Conservation (phyloP, 2,329 filamentous ascomycete species). For the Incumbomyces delicatus region DNA sequence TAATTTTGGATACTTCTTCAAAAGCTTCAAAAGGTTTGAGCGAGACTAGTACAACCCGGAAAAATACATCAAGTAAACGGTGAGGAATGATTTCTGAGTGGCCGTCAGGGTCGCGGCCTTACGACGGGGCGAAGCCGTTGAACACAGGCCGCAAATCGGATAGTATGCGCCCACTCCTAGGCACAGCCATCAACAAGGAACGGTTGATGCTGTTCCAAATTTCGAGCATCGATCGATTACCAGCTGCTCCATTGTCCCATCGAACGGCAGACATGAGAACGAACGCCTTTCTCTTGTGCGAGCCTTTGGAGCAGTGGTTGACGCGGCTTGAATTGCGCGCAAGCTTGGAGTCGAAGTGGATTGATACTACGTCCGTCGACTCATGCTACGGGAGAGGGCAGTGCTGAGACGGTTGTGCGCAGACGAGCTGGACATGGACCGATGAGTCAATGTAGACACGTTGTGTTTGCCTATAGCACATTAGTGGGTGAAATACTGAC, state of each 20-base stretch:
- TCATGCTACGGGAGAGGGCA: slow-evolving; percentile 12
- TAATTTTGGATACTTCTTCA: too few relatives aligned
- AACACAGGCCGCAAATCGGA: too few relatives aligned
- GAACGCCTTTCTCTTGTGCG: background rate
- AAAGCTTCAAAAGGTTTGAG: too few relatives aligned
- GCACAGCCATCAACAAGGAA: too few relatives aligned
- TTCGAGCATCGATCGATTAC: background rate
- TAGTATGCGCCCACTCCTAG: too few relatives aligned
- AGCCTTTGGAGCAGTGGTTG: background rate
- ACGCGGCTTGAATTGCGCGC: background rate
- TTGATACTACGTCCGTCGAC: slow-evolving; percentile 5
- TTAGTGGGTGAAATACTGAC: background rate
- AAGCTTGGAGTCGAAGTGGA: background rate
- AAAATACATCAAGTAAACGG: too few relatives aligned
- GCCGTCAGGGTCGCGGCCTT: too few relatives aligned
- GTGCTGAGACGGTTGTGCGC: slow-evolving; percentile 10
- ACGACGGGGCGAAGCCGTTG: too few relatives aligned
- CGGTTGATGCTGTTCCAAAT: background rate
- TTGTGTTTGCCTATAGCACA: slow-evolving; percentile 18
- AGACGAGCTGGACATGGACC: slow-evolving; percentile 7
- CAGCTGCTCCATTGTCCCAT: background rate
- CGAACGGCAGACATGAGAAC: background rate
- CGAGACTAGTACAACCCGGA: too few relatives aligned
- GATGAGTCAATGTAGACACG: slow-evolving; percentile 17
- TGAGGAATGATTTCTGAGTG: too few relatives aligned